phyloP scores from a whole-genome alignment of 495 filamentous ascomycete genomes.

The Hypoxylon lenormandii region DNA sequence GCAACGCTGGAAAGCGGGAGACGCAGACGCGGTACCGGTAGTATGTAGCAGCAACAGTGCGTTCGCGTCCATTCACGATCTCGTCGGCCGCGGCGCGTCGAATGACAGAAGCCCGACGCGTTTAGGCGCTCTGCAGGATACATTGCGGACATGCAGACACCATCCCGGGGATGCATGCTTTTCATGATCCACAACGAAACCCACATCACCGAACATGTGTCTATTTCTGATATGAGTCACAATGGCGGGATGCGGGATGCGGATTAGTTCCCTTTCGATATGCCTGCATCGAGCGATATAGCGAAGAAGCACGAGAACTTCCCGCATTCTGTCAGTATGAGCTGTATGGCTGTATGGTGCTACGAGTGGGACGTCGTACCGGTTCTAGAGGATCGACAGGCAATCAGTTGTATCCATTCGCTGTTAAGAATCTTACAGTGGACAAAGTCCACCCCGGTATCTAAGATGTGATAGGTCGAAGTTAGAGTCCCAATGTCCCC shows the following conservation, averaged over 20 bases:
- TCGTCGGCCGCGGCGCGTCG: slow-evolving; percentile 34
- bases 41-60: slow-evolving; percentile 40
- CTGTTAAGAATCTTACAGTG: slow-evolving; percentile 26
- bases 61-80: slow-evolving; percentile 45
- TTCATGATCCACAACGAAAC: slow-evolving; percentile 35
- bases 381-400: slow-evolving; percentile 22
- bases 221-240: slow-evolving; percentile 46
- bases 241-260: slow-evolving; percentile 40
- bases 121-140: slow-evolving; percentile 29
- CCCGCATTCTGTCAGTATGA: slow-evolving; percentile 4
- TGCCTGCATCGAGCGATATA: slow-evolving; percentile 30
- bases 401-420: slow-evolving; percentile 31
- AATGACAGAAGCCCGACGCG: slow-evolving; percentile 28
- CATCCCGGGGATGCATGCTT: slow-evolving; percentile 30
- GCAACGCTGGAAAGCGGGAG: slow-evolving; percentile 14
- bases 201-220: slow-evolving; percentile 40
- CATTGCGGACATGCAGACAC: slow-evolving; percentile 24
- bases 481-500: slow-evolving; percentile 25
- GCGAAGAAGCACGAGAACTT: slow-evolving; percentile 13
- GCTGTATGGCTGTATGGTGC: background rate
- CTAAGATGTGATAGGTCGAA: slow-evolving; percentile 31
- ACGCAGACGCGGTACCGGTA: slow-evolving; percentile 42
- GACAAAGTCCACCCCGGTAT: slow-evolving; percentile 14
- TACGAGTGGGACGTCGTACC: slow-evolving; percentile 35
- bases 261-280: slow-evolving; percentile 20